A percentile compares a stretch with the other conserved stretches of the same genome.
Conservation (phyloP, 345 rosid species). For the Hypericum perforatum region DNA sequence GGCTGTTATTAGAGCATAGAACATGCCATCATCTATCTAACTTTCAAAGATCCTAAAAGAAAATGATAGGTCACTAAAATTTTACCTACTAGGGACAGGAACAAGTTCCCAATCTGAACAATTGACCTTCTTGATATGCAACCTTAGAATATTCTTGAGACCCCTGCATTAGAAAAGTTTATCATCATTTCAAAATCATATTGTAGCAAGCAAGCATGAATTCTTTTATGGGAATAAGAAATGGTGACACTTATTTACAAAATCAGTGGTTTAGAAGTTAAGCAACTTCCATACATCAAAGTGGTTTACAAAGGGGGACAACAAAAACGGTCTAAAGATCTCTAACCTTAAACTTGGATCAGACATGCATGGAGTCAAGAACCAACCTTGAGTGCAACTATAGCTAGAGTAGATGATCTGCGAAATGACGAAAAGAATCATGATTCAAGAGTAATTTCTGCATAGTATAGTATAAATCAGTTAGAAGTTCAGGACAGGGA, state of each 20-base stretch:
- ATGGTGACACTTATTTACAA: background rate
- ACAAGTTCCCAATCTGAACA: slow-evolving; percentile 85
- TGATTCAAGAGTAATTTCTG: no score
- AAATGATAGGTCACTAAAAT: background rate
- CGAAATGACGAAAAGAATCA: background rate
- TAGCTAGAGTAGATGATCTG: slow-evolving; percentile 91
- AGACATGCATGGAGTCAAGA: slow-evolving; percentile 78
- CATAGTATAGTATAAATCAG: no score
- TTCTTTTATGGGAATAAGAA: background rate
- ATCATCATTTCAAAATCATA: slow-evolving; percentile 4
- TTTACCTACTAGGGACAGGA: slow-evolving; percentile 82
- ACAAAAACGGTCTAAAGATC: slow-evolving; percentile 2
- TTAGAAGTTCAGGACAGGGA: no score
- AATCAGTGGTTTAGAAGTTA: background rate
- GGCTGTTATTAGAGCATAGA: background rate
- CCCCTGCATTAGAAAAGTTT: slow-evolving; percentile 46
- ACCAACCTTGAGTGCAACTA: slow-evolving; percentile 96
- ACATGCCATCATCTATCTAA: background rate
- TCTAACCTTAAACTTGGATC: slow-evolving; percentile 83
- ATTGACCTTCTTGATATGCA: slow-evolving; percentile 65
- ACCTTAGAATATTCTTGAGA: slow-evolving; percentile 71
- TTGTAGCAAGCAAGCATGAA: background rate
- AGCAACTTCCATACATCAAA: background rate
- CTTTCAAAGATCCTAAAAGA: background rate
- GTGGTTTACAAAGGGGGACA: background rate